Percentiles rank a stretch among this genome's conserved stretches.
Evolutionary conservation across 2,329 filamentous ascomycete species (phyloP).

Genomic region (Diaporthe aspalathi): DNA sequence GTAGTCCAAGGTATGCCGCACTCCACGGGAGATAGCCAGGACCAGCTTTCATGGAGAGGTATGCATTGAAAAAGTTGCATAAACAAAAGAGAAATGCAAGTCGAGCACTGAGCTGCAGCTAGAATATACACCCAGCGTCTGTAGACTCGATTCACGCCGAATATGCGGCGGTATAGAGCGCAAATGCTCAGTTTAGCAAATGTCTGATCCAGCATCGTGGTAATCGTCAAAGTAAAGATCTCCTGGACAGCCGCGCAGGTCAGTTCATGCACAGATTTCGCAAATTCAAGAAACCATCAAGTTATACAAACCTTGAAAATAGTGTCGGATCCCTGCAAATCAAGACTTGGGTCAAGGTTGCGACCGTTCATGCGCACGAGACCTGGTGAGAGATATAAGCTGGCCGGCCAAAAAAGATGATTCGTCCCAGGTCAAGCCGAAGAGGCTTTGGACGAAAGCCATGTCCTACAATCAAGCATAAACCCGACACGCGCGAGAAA

Average conservation of each 20-base stretch:
- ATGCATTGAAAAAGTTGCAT: neutral
- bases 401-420: neutral
- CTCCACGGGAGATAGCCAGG: no score
- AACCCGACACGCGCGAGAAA: neutral
- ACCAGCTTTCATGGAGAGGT: neutral
- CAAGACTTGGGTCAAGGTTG: neutral
- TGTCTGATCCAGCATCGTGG: slow-evolving; percentile 4
- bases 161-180: neutral
- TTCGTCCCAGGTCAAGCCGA: accelerated
- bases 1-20: neutral
- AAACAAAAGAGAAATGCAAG: neutral
- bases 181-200: slow-evolving; percentile 10
- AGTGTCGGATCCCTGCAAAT: neutral
- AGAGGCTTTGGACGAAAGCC: neutral
- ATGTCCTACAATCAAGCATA: neutral
- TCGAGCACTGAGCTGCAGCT: neutral
- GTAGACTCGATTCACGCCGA: neutral
- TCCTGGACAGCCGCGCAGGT: neutral
- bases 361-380: neutral
- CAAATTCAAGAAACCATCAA: neutral
- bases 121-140: neutral
- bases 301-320: neutral
- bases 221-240: neutral
- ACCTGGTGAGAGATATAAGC: neutral
- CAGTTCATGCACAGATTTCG: neutral